Conservation (phyloP, 208 protist genomes). For the Acanthamoeba castellanii region DNA sequence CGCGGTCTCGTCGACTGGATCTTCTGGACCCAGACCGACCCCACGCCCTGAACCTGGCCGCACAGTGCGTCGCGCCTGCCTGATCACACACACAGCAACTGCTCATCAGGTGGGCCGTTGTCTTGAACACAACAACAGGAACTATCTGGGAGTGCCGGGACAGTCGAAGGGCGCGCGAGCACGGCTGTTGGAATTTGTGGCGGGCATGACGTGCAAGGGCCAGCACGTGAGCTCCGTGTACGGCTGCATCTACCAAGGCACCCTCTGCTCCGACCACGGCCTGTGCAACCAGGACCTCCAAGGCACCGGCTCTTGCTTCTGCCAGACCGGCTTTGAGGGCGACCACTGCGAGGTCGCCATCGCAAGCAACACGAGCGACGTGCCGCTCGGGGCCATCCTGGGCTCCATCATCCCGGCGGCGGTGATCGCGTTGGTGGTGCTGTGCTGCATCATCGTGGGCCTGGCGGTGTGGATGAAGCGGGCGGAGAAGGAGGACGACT, state of each 20-base stretch:
- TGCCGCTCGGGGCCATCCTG: neutral
- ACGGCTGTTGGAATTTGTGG: slow-evolving; percentile 12
- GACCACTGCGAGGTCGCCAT: neutral
- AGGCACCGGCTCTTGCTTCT: neutral
- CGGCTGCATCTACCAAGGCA: slow-evolving; percentile 16
- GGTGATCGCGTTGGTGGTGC: neutral
- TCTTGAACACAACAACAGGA: no score
- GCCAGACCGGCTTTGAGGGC: neutral
- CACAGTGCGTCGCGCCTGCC: neutral
- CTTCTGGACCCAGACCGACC: slow-evolving; percentile 20
- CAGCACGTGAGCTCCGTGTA: slow-evolving; percentile 40
- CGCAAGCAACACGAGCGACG: neutral
- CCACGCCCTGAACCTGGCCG: neutral
- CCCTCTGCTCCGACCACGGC: slow-evolving; percentile 17
- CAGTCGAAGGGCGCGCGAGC: neutral
- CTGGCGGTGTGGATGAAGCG: neutral
- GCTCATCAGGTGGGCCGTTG: no score
- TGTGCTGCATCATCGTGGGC: neutral
- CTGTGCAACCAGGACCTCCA: neutral
- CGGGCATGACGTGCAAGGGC: slow-evolving; percentile 23
- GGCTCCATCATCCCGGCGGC: neutral
- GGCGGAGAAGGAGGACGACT: slow-evolving; percentile 8
- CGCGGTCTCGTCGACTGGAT: slow-evolving; percentile 7
- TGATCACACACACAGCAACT: neutral
- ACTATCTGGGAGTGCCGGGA: slow-evolving; percentile 11